phyloP scores from a whole-genome alignment of 1,284 basidiomycete genomes.

The Kwoniella shivajii region DNA sequence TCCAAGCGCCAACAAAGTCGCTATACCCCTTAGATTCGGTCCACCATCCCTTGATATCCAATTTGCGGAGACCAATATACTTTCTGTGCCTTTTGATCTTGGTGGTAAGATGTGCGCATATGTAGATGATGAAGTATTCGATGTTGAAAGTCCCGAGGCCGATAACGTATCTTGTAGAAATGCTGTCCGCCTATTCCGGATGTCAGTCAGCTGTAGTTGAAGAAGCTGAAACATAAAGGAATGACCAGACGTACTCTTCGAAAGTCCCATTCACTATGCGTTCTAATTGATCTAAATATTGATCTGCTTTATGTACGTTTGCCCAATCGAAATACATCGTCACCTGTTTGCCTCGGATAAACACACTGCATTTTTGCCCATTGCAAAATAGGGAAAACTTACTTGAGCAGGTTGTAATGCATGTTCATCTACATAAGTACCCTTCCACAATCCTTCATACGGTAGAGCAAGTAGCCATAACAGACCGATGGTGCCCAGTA shows the following conservation, averaged over 20 bases:
- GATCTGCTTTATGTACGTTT: conserved; percentile 80
- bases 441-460: conserved; percentile 64
- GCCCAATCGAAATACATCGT: conserved; percentile 85
- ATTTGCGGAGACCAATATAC: conserved; percentile 84
- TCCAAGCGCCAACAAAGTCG: conserved; percentile 79
- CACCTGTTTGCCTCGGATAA: too few species aligned
- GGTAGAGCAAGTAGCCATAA: conserved; percentile 76
- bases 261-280: conserved; percentile 68
- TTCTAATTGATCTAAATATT: conserved; percentile 71
- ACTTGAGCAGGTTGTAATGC: conserved; percentile 88
- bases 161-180: conserved; percentile 26
- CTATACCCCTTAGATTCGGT: conserved; percentile 79
- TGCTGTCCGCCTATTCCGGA: conserved; percentile 14
- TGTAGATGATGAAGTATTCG: conserved; percentile 57
- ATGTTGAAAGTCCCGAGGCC: conserved; percentile 25
- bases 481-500: conserved; percentile 66
- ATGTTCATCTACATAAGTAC: conserved; percentile 87
- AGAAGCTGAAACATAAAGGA: background rate
- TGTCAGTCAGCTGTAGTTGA: conserved; percentile 1
- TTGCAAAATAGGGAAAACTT: too few species aligned
- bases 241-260: conserved; percentile 63
- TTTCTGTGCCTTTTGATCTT: conserved; percentile 83
- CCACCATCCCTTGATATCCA: conserved; percentile 67
- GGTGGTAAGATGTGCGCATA: conserved; percentile 83
- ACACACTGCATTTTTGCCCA: too few species aligned